Conservation (phyloP, 345 rosid species). For the Euphorbia tirucalli region DNA sequence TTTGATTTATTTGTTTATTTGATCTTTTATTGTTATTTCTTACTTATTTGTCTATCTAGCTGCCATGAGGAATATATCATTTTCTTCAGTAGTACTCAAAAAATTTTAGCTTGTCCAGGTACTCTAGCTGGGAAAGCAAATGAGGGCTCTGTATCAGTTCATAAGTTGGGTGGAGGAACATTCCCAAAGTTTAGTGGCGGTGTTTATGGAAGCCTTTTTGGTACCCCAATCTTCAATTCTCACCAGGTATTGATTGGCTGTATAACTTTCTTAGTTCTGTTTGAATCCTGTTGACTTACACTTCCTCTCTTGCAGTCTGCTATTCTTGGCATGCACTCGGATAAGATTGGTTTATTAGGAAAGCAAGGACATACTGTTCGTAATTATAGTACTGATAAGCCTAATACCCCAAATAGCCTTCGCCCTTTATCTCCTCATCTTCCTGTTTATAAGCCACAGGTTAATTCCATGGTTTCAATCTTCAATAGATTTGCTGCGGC, state of each 20-base stretch:
- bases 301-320: neutral
- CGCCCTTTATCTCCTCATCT: neutral
- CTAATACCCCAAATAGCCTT: neutral
- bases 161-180: neutral
- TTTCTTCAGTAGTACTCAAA: conserved; percentile 12
- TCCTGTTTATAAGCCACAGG: neutral
- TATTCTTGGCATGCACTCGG: neutral
- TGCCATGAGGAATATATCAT: conserved; percentile 7
- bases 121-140: neutral
- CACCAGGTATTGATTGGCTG: neutral
- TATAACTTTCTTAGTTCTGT: neutral
- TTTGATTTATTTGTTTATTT: too few species aligned
- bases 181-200: neutral
- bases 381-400: neutral
- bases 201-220: neutral
- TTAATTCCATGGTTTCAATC: neutral
- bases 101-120: neutral
- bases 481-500: neutral
- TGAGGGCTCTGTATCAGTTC: neutral
- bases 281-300: neutral
- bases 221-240: neutral
- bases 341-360: neutral
- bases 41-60: neutral
- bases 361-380: neutral
- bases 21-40: neutral